phyloP scores from a whole-genome alignment of 805 yeast genomes.

The Kodamaea leandrae region DNA sequence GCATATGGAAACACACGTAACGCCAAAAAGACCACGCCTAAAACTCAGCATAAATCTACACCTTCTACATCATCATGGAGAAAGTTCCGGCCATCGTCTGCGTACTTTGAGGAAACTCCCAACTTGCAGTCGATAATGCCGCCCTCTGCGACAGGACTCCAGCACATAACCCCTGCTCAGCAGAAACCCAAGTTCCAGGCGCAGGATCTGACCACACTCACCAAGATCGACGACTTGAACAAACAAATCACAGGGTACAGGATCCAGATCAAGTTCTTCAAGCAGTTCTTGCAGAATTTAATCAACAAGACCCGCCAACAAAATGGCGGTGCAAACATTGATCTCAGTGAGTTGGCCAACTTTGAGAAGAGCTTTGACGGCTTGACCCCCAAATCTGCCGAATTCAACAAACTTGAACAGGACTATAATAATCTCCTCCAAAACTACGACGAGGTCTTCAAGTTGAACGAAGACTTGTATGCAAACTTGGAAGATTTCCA shows the following conservation, averaged over 20 bases:
- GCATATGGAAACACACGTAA: neutral
- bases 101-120: conserved; percentile 11
- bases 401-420: conserved; percentile 17
- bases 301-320: conserved; percentile 16
- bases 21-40: conserved; percentile 6
- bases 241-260: conserved; percentile 37
- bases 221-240: conserved; percentile 29
- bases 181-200: conserved; percentile 10
- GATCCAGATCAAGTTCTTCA: conserved; percentile 38
- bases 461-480: conserved; percentile 39
- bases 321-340: conserved; percentile 7
- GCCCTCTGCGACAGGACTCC: conserved; percentile 5
- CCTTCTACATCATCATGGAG: conserved; percentile 21
- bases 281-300: conserved; percentile 38
- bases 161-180: conserved; percentile 6
- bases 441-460: conserved; percentile 34
- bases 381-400: conserved; percentile 10
- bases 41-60: neutral
- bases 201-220: conserved; percentile 18
- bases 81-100: conserved; percentile 20
- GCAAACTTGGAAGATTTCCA: conserved; percentile 35
- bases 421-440: conserved; percentile 21
- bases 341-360: conserved; percentile 20
- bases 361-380: conserved; percentile 19
- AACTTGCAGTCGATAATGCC: conserved; percentile 11